Percentiles rank a stretch among this genome's conserved stretches.
These are phyloP conservation scores for Sclerotinia glacialis DNA, from an alignment of 2,329 filamentous ascomycete genomes.

Conservation along the genomic window DNA sequence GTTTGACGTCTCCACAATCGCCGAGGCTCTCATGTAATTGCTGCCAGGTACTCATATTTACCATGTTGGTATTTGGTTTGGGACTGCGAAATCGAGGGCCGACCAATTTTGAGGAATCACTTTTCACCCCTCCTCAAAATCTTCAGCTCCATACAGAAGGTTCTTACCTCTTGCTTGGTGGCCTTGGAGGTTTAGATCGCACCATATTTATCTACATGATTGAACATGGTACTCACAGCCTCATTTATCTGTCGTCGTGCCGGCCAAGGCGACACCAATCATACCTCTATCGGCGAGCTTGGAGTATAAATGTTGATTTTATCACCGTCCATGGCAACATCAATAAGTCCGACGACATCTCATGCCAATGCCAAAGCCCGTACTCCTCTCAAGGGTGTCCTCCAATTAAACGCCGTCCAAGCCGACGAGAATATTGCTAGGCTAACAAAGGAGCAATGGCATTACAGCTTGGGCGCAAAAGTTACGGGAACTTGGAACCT, in stretches of 20 bases:
- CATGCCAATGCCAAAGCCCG: not conserved
- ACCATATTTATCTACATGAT: constrained; percentile 42
- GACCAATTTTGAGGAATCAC: no score
- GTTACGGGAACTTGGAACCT: no score
- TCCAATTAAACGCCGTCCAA: no score
- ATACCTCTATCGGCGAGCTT: not conserved
- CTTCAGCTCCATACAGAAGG: not conserved
- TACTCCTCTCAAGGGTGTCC: no score
- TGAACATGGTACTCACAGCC: constrained; percentile 23
- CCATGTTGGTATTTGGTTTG: no score
- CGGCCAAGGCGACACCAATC: not conserved
- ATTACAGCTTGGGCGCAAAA: no score
- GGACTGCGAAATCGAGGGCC: no score
- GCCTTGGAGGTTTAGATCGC: constrained; percentile 44
- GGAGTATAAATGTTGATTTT: not conserved
- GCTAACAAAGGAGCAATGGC: no score
- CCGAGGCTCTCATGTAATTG: no score
- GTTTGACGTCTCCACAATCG: no score
- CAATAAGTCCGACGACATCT: not conserved
- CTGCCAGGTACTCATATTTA: no score
- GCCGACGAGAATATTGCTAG: no score
- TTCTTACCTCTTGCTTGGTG: constrained; percentile 43
- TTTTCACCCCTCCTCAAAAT: not conserved
- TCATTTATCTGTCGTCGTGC: constrained; percentile 15
- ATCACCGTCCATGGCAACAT: not conserved